A percentile compares a stretch with the other conserved stretches of the same genome.
These are phyloP conservation scores for Friedmanniomyces endolithicus DNA, from an alignment of 495 filamentous ascomycete species.

Conservation along the genomic window DNA sequence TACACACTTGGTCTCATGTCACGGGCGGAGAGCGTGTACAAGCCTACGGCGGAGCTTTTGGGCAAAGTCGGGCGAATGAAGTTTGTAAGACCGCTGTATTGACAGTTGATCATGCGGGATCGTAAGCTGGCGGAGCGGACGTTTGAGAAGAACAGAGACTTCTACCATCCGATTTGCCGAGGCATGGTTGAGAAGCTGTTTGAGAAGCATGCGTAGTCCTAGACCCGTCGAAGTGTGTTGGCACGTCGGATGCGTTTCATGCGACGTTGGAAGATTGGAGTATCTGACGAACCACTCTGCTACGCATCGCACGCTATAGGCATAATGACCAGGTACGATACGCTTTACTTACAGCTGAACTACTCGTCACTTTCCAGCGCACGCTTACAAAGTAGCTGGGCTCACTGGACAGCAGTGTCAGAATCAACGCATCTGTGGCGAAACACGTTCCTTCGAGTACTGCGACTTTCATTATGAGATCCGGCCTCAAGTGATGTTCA, in stretches of 20 bases:
- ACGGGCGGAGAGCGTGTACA: slow-evolving; percentile 50
- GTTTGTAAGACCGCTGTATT: slow-evolving; percentile 75
- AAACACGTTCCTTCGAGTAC: too few relatives aligned
- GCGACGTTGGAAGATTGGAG: too few relatives aligned
- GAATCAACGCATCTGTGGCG: too few relatives aligned
- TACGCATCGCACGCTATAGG: background rate
- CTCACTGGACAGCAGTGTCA: too few relatives aligned
- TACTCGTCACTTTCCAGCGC: too few relatives aligned
- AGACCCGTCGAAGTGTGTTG: background rate
- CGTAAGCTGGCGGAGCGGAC: slow-evolving; percentile 62
- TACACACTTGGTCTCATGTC: slow-evolving; percentile 65
- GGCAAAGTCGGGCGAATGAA: slow-evolving; percentile 89
- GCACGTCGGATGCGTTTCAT: too few relatives aligned
- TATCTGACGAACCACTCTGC: background rate
- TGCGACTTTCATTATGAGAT: too few relatives aligned
- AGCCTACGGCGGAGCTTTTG: slow-evolving; percentile 58
- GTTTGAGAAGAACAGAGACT: slow-evolving; percentile 74
- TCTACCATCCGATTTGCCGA: slow-evolving; percentile 92
- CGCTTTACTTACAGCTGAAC: too few relatives aligned
- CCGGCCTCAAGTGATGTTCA: too few relatives aligned
- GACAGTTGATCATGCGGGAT: slow-evolving; percentile 59
- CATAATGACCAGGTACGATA: too few relatives aligned
- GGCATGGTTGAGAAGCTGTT: slow-evolving; percentile 68
- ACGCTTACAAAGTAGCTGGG: too few relatives aligned
- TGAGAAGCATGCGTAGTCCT: slow-evolving; percentile 3